A percentile compares a stretch with the other conserved stretches of the same genome.
Conservation (phyloP, 2,329 filamentous ascomycete species). For the Zasmidium angulare region DNA sequence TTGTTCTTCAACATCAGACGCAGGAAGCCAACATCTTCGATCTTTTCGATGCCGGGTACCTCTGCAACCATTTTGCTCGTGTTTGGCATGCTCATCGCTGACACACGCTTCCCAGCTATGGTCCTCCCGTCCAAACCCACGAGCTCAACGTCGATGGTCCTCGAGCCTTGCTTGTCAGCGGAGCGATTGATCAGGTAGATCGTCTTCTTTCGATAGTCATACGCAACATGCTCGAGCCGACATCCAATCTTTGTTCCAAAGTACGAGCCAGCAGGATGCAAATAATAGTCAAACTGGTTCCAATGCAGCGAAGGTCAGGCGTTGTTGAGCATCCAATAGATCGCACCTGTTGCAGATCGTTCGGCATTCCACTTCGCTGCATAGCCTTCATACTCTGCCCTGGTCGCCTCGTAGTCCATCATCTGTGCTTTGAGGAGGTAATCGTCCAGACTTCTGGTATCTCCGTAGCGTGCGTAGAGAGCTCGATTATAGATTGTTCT, state of each 20-base stretch:
- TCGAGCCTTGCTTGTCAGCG: background rate
- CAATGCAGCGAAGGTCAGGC: constrained; percentile 14
- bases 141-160: constrained; percentile 5
- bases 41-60: constrained; percentile 8
- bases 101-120: background rate
- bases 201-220: constrained; percentile 2
- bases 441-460: constrained; percentile 6
- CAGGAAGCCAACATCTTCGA: constrained; percentile 12
- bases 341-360: constrained; percentile 8
- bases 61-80: constrained; percentile 4
- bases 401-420: constrained; percentile 13
- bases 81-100: constrained; percentile 3
- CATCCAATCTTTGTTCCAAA: constrained; percentile 13
- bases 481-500: constrained; percentile 9
- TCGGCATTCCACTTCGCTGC: constrained; percentile 11
- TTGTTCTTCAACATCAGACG: constrained; percentile 3
- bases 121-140: constrained; percentile 1
- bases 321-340: constrained; percentile 18
- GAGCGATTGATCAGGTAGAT: constrained; percentile 13
- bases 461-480: constrained; percentile 8
- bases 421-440: constrained; percentile 16
- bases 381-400: constrained; percentile 10
- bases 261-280: constrained; percentile 13
- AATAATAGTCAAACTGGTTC: constrained; percentile 16
- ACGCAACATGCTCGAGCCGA: constrained; percentile 11